Evolutionary conservation across 257 asterid species (phyloP), one percentile per base, ranked within the genome.

Genomic region (Prunella vulgaris): DNA sequence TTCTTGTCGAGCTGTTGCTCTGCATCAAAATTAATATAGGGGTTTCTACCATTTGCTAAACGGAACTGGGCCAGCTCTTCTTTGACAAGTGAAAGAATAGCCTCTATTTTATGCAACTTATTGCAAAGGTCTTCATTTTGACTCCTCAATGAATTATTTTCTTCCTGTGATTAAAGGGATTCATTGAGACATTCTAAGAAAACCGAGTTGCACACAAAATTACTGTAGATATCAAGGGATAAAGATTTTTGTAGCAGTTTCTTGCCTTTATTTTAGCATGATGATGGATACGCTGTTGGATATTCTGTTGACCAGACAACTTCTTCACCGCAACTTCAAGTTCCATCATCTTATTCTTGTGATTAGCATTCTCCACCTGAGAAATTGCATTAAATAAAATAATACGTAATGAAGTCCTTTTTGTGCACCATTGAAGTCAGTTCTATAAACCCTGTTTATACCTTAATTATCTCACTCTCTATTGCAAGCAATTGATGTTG

Each of bases 31-130:
- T 89, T 76, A 68, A 90, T 83, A 28, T 68, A 70, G 61, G 96
- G 87, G 63, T n/a, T n/a, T n/a, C n/a, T n/a, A n/a, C n/a, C n/a
- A n/a, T n/a, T n/a, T n/a, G n/a, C n/a, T n/a, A n/a, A 68, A 15
- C 96, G 96, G 82, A 83, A 91, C 73, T 83, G 93, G 53, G 89
- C 87, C 33, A 91, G 82, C 83, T 94, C 99, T 61, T 91, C 93
- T 80, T 86, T 81, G 68, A 89, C 93, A 40, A 96, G 88, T 38
- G 83, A 67, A 75, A 94, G 88, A 75, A 86, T 79, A 53, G 87
- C 81, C 66, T 91, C 99, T 0, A 88, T 76, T 71, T 78, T 84
- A 38, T 78, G 80, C 80, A 94, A 87, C 84, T 82, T 94, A 63
- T 68, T 18, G 78, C 86, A 68, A 53, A 94, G 97, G 53, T 87